Evolutionary conservation across 2,329 filamentous ascomycete species (phyloP), one percentile per base, ranked within the genome.

Genomic region (Emmonsia crescens): DNA sequence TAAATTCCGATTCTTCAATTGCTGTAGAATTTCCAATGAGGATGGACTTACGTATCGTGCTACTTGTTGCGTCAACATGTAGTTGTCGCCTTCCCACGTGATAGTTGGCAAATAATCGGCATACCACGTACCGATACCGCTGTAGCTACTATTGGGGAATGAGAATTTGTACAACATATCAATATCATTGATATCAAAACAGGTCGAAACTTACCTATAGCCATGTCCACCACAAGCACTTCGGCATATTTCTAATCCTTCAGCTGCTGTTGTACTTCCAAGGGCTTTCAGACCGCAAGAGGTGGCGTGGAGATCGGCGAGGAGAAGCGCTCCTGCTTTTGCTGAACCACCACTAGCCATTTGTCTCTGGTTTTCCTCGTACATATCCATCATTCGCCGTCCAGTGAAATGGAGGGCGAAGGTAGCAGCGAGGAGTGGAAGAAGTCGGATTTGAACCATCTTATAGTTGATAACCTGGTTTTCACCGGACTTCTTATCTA

Each of bases 341-440:
- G 82, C 83, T 33, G 87, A 76, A 69, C 65, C 77, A 76, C 68
- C 74, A 8, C 74, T 73, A 46, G 79, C 77, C 82, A 89, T 88
- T 64, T 81, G 83, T 73, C 83, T 83, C 75, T 89, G 86, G 73
- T 88, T 89, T 67, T 87, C 83, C 68, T 87, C 75, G 72, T 91
- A 91, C 24, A 91, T 77, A 3, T 78, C 78, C 79, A 90, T 88
- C 88, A 91, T 91, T 44, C 83, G 83, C 61, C 86, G 84, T 38
- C 89, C 88, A 24, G 89, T 91, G 70, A 91, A 91, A 73, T 90
- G 87, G 14, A 91, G 78, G n/a, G 89, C 88, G 66, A 88, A 91
- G 1, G 87, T 88, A 1, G 88, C 82, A 0, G 88, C 88, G 9
- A 92, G 77, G 2, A 91, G 79, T 0, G 89, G 87, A 27, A 91